phyloP scores from a whole-genome alignment of 768 basidiomycete genomes.

The Tulasnella sp. region DNA sequence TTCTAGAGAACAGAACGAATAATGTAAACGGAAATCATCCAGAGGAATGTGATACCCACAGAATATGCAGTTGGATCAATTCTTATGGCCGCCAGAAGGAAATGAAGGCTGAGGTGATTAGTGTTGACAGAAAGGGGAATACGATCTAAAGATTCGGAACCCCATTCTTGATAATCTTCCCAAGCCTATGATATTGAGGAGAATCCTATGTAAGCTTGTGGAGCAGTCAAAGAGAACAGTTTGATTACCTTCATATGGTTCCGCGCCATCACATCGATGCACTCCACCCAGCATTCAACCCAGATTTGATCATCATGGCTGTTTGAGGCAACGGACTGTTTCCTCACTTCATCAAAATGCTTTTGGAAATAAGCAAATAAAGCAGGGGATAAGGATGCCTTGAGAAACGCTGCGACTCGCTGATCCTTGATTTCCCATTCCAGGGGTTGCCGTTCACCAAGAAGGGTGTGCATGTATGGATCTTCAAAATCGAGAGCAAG shows the following conservation, averaged over 20 bases:
- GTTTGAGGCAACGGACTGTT: background rate
- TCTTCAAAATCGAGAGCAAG: constrained; percentile 50
- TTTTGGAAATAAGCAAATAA: constrained; percentile 44
- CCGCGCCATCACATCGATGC: constrained; percentile 46
- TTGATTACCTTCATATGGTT: constrained; percentile 33
- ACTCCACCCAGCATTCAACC: constrained; percentile 64
- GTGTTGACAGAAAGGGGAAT: constrained; percentile 39
- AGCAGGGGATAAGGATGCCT: constrained; percentile 36
- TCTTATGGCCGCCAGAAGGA: constrained; percentile 43
- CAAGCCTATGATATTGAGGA: constrained; percentile 38
- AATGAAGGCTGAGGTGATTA: constrained; percentile 47
- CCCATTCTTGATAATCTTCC: constrained; percentile 42
- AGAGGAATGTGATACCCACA: constrained; percentile 29
- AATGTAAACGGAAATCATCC: background rate
- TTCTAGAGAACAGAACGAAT: too few relatives aligned
- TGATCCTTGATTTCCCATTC: constrained; percentile 33
- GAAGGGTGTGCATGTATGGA: constrained; percentile 42
- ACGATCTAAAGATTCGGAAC: constrained; percentile 42
- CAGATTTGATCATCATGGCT: constrained; percentile 34
- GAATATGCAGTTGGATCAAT: constrained; percentile 48
- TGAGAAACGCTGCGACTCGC: constrained; percentile 37
- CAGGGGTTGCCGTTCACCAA: constrained; percentile 26
- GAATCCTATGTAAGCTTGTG: background rate
- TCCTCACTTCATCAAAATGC: constrained; percentile 30
- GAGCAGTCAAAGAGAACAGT: background rate